Percentiles rank a stretch among this genome's conserved stretches.
Evolutionary conservation across 495 filamentous ascomycete genomes (phyloP).

Genomic region (Diplogelasinospora grovesii): DNA sequence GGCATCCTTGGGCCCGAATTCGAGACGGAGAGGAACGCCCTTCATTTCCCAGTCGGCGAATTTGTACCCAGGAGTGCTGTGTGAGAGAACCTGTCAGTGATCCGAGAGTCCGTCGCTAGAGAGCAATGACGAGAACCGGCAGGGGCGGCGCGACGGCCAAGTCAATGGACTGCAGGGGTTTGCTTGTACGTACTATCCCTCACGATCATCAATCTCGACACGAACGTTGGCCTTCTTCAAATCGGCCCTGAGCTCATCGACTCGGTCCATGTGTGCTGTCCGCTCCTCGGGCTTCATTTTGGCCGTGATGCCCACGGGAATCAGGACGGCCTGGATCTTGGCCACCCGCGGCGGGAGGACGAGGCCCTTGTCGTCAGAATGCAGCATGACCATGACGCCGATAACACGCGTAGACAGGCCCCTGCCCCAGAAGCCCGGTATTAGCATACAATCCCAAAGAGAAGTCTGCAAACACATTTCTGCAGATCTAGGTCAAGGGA

Average conservation of each 20-base stretch:
- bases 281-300: constrained; percentile 75
- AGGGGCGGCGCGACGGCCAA: no score
- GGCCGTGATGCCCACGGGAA: constrained; percentile 90
- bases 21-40: constrained; percentile 86
- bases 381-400: constrained; percentile 96
- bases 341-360: constrained; percentile 86
- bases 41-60: constrained; percentile 97
- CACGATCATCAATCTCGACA: constrained; percentile 67
- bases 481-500: no score
- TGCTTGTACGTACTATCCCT: no score
- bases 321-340: constrained; percentile 73
- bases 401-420: constrained; percentile 82
- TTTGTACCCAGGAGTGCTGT: constrained; percentile 91
- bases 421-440: no score
- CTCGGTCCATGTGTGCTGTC: constrained; percentile 59
- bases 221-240: constrained; percentile 64
- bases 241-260: constrained; percentile 58
- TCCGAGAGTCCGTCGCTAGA: no score
- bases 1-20: constrained; percentile 90
- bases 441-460: no score
- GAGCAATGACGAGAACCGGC: no score
- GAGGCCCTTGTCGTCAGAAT: constrained; percentile 89
- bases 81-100: no score
- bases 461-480: no score
- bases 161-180: no score